phyloP scores from a whole-genome alignment of 768 basidiomycete genomes.

The Cytidiella melzeri region DNA sequence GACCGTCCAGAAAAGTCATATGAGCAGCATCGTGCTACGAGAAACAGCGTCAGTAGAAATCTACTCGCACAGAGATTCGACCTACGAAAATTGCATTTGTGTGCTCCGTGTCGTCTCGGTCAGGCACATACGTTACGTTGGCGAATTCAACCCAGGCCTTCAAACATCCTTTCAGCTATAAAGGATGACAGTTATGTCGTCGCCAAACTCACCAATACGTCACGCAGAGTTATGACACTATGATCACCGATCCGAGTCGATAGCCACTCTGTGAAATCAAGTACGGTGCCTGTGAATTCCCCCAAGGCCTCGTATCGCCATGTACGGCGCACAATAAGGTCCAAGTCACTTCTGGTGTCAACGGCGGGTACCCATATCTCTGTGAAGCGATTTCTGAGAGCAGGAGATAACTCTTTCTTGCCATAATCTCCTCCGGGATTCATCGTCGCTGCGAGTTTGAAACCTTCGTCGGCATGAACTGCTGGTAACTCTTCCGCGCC shows the following conservation, averaged over 20 bases:
- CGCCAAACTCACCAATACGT: conserved; percentile 64
- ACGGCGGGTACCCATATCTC: conserved; percentile 97
- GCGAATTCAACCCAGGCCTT: conserved; percentile 94
- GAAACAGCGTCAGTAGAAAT: conserved; percentile 9
- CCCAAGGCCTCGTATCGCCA: conserved; percentile 57
- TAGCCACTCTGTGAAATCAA: conserved; percentile 84
- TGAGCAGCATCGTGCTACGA: conserved; percentile 87
- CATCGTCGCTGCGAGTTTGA: conserved; percentile 96
- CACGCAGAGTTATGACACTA: conserved; percentile 72
- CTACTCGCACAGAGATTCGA: conserved; percentile 9
- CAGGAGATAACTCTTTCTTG: conserved; percentile 97
- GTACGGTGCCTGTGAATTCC: conserved; percentile 50
- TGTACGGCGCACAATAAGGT: conserved; percentile 64
- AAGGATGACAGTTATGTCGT: background rate
- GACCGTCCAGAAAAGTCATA: conserved; percentile 88
- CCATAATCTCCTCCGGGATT: conserved; percentile 99
- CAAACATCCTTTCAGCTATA: conserved; percentile 6
- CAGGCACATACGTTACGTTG: conserved; percentile 44
- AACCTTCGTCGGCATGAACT: conserved; percentile 57
- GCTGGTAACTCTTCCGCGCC: conserved; percentile 66
- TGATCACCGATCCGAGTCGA: conserved; percentile 51
- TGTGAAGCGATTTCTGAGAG: conserved; percentile 94
- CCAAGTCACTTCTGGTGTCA: conserved; percentile 63
- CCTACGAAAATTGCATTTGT: conserved; percentile 63
- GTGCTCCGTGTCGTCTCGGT: conserved; percentile 25